These are phyloP conservation scores for Globisporangium recalcitrans DNA, from an alignment of 352 stramenopile species.

Conservation along the genomic window DNA sequence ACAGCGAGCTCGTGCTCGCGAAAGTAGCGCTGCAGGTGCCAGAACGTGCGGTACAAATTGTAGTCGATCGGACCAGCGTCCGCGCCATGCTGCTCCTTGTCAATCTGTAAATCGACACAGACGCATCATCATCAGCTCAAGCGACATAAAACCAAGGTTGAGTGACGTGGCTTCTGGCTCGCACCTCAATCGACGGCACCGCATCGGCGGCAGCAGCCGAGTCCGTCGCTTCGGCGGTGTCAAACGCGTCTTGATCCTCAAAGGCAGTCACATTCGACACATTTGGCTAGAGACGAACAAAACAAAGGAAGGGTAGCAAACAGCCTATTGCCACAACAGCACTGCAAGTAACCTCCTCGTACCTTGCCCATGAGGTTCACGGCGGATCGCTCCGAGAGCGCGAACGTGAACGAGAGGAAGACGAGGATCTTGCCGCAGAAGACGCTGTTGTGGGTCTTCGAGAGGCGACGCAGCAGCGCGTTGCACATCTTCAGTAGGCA, in stretches of 20 bases:
- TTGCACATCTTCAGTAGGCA: constrained; percentile 83
- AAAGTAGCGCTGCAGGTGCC: constrained; percentile 87
- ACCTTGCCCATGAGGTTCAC: constrained; percentile 80
- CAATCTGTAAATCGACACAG: too few species aligned
- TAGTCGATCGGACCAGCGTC: constrained; percentile 80
- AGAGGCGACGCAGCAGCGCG: constrained; percentile 73
- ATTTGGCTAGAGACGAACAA: constrained; percentile 37
- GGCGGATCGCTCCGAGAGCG: constrained; percentile 77
- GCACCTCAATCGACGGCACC: constrained; percentile 27
- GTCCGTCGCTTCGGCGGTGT: constrained; percentile 54
- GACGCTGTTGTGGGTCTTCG: constrained; percentile 88
- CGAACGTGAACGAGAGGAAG: constrained; percentile 84
- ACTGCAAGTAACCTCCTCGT: neutral
- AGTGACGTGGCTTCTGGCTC: neutral
- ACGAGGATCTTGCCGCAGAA: constrained; percentile 86
- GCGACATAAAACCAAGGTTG: too few species aligned
- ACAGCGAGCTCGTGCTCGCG: constrained; percentile 62
- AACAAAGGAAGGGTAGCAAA: neutral
- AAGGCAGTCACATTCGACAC: constrained; percentile 73
- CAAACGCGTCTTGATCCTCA: constrained; percentile 75
- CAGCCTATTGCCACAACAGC: neutral
- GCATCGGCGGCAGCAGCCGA: constrained; percentile 25
- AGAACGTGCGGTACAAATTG: constrained; percentile 89
- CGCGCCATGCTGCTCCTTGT: constrained; percentile 29
- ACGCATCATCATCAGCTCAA: too few species aligned